Evolutionary conservation across 2,329 filamentous ascomycete species (phyloP), one percentile per base, ranked within the genome.

Genomic region (Claviceps digitariae): DNA sequence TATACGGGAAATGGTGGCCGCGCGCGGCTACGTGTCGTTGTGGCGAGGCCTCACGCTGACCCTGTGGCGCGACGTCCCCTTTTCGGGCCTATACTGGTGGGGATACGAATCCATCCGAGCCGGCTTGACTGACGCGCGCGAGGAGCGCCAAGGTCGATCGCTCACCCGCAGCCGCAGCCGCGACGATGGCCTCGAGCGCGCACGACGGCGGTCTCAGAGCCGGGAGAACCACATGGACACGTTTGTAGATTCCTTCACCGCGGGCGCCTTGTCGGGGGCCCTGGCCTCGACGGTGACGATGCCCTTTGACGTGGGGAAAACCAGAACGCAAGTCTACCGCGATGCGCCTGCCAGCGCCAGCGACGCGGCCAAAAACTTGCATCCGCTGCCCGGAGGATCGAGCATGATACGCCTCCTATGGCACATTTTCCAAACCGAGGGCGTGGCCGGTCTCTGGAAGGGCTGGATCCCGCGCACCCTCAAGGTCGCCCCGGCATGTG

Each of bases 291-390:
- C 96, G 23, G 76, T 93, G 21, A 98, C 93, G 0, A 96, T 87
- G 55, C 93, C 93, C 0, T 98, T 98, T 62, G 93, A 98, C 63
- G 93, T 98, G 0, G 93, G 93, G 60, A 98, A 98, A 74, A 98
- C 93, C 4, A 78, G 93, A 21, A 90, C 90, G 55, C 93, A 98
- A 67, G 84, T 96, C 0, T 84, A 84, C 61, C 78, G 79, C 48
- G 83, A 93, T 57, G 58, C 58, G 4, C 63, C 65, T 55, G 23
- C 44, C 23, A n/a, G 23, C 25, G 15, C 60, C 63, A 9, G 59
- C 65, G 55, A 65, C n/a, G 64, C 66, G 29, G 60, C 13, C 34
- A 38, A 66, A 17, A 64, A 66, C 5, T 64, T 67, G 3, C 58
- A 67, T 3, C 72, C 34, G 2, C 34, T 74, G 0, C 87, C 90